Evolutionary conservation across 331 rosid species (phyloP), one percentile per base, ranked within the genome.

Genomic region (Quercus tomentella): DNA sequence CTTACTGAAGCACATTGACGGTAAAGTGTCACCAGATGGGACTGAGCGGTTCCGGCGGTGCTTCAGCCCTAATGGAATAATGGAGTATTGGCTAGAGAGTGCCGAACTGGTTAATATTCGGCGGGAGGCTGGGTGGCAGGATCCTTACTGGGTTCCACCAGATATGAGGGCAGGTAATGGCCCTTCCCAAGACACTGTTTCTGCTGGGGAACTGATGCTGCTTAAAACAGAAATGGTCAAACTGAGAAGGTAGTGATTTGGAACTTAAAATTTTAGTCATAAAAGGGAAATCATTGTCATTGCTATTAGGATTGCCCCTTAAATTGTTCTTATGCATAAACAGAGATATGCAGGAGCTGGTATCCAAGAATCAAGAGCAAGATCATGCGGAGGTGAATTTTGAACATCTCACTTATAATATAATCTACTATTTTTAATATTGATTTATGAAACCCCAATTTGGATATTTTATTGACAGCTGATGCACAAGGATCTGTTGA

Each of bases 11-110:
- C 94, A 94, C 77, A 77, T 94, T 78, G 97, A 88, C 21, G 94
- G 96, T 51, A 90, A 87, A 82, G 86, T 92, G 66, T 87, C 94
- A 28, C 97, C 98, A 31, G 93, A 92, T 43, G 96, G 96, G 67
- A 78, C 72, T 14, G 95, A 90, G 67, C 89, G 96, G 68, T 90
- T 94, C 72, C 82, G 96, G 70, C 84, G 97, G 83, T 92, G 97
- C 91, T 88, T 86, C 86, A 90, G 87, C 85, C 72, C 91, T 70
- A 70, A 81, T 2, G 98, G 98, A 70, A 43, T 83, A 51, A 94
- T 94, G 98, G 97, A 94, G 89, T 94, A 94, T 77, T 94, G 98
- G 98, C 83, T 92, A 87, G 98, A 94, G 91, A 85, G 86, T 77
- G 94, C 91, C 55, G 93, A 90, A 57, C 86, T 94, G 73, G 87